Conservation (phyloP, 768 basidiomycete genomes). For the Rhodotorula paludigena region DNA sequence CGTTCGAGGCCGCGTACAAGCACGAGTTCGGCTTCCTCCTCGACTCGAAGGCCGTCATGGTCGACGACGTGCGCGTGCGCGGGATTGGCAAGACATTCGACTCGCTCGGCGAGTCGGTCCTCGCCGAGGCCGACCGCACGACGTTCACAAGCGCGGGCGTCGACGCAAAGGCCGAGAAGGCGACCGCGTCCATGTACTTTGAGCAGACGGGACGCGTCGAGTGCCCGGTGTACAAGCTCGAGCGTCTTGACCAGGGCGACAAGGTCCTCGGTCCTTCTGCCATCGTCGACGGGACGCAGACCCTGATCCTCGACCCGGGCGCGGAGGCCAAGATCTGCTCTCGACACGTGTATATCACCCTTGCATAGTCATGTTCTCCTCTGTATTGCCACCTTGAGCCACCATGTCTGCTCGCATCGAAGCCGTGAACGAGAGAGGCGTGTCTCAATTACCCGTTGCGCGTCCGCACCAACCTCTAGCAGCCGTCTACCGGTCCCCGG, state of each 20-base stretch:
- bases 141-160: slow-evolving; percentile 46
- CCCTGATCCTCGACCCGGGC: slow-evolving; percentile 63
- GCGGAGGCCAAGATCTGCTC: slow-evolving; percentile 22
- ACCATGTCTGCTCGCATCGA: neutral
- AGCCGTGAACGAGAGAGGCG: neutral
- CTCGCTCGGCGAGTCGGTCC: slow-evolving; percentile 70
- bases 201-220: slow-evolving; percentile 70
- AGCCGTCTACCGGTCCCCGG: neutral
- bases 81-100: slow-evolving; percentile 89
- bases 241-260: slow-evolving; percentile 63
- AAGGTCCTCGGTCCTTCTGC: slow-evolving; percentile 77
- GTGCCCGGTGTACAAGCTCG: slow-evolving; percentile 74
- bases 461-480: neutral
- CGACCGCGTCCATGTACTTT: slow-evolving; percentile 64
- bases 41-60: slow-evolving; percentile 72
- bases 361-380: neutral
- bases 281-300: slow-evolving; percentile 93
- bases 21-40: slow-evolving; percentile 77
- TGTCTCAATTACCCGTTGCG: neutral
- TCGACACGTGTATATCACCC: slow-evolving; percentile 21
- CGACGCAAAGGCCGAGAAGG: slow-evolving; percentile 41
- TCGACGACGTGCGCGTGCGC: slow-evolving; percentile 84
- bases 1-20: slow-evolving; percentile 75
- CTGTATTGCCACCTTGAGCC: no score
- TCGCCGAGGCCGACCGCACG: slow-evolving; percentile 63